Conservation (phyloP, 192 early-diverging fungal species). For the Phycomyces nitens region DNA sequence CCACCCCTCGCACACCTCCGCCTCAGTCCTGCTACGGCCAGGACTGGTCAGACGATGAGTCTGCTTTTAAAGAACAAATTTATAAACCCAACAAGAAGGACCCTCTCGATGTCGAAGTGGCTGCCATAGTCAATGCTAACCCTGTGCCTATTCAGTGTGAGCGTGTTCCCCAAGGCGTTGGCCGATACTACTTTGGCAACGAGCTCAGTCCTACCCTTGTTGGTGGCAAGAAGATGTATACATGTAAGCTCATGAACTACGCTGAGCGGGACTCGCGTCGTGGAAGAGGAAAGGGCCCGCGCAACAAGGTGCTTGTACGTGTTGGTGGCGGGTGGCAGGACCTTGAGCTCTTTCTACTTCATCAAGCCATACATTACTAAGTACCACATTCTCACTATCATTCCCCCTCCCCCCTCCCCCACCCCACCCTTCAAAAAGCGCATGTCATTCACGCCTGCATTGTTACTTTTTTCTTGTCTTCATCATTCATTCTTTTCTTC, state of each 20-base stretch:
- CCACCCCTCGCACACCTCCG: slow-evolving; percentile 1
- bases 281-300: slow-evolving; percentile 16
- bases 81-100: slow-evolving; percentile 44
- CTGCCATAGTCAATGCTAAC: slow-evolving; percentile 46
- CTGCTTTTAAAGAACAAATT: slow-evolving; percentile 26
- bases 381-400: neutral
- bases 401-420: neutral
- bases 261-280: slow-evolving; percentile 23
- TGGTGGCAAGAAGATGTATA: slow-evolving; percentile 42
- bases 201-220: slow-evolving; percentile 42
- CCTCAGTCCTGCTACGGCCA: slow-evolving; percentile 6
- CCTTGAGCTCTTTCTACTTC: slow-evolving; percentile 56
- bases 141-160: slow-evolving; percentile 49
- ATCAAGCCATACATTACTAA: neutral
- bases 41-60: slow-evolving; percentile 19
- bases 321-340: slow-evolving; percentile 64
- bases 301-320: slow-evolving; percentile 54
- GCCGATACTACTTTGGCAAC: slow-evolving; percentile 45
- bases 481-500: too few species aligned
- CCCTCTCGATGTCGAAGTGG: slow-evolving; percentile 51
- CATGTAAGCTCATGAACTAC: slow-evolving; percentile 43
- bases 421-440: too few species aligned
- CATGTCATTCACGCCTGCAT: too few species aligned
- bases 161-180: slow-evolving; percentile 32
- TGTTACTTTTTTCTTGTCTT: too few species aligned